These are phyloP conservation scores for Clonostachys rhizophaga DNA, from an alignment of 2,329 filamentous ascomycete species.

Conservation along the genomic window DNA sequence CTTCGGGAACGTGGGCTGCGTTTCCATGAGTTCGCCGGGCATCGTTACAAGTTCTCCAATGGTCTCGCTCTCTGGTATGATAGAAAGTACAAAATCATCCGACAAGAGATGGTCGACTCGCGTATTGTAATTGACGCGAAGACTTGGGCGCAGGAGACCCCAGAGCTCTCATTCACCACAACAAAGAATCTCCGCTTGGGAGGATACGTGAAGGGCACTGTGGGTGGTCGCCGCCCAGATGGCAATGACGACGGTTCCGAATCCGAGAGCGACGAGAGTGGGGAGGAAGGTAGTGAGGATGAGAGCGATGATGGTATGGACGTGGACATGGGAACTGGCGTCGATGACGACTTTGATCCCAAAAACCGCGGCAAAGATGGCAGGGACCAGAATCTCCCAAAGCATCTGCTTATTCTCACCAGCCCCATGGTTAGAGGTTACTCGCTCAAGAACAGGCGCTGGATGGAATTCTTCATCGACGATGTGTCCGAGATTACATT, in stretches of 20 bases:
- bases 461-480: constrained; percentile 29
- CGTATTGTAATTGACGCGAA: constrained; percentile 21
- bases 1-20: constrained; percentile 33
- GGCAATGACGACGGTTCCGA: too few relatives aligned
- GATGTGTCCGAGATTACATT: constrained; percentile 30
- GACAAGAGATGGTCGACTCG: constrained; percentile 18
- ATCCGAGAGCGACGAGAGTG: not conserved
- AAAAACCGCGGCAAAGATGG: too few relatives aligned
- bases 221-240: too few relatives aligned
- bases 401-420: constrained; percentile 9
- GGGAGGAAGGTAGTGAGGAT: not conserved
- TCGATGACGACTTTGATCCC: too few relatives aligned
- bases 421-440: constrained; percentile 24
- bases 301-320: too few relatives aligned
- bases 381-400: not conserved
- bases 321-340: too few relatives aligned
- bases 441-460: constrained; percentile 13
- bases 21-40: constrained; percentile 40
- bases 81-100: constrained; percentile 6
- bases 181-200: too few relatives aligned
- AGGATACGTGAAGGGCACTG: too few relatives aligned
- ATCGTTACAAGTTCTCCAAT: constrained; percentile 41
- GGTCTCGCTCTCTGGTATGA: constrained; percentile 25
- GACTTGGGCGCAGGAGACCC: constrained; percentile 19
- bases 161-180: not conserved